Evolutionary conservation across 768 basidiomycete species (phyloP), one percentile per base, ranked within the genome.

Genomic region (Chlorophyllum brunneum): DNA sequence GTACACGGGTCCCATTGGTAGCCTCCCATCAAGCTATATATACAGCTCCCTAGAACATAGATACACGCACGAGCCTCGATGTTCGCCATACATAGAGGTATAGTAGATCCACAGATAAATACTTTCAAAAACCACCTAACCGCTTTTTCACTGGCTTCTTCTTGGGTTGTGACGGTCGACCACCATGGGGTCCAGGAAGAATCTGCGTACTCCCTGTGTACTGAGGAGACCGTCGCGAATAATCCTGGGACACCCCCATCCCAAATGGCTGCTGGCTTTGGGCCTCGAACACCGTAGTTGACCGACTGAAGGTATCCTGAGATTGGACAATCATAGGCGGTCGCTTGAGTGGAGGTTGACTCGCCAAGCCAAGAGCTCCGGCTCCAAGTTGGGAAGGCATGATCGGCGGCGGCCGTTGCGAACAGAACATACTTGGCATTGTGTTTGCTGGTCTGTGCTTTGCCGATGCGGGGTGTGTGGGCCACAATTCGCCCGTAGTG

Each of bases 101-200:
- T 40, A 38, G 37, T 7, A 7, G 18, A 7, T 18, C 26, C 7
- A 41, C 22, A 26, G 15, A 40, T 11, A 22, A n/a, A 26, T 29
- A 47, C 23, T n/a, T n/a, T 78, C 66, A 92, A 63, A 92, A 92
- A 6, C 90, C 90, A 8, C 86, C 87, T 36, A 89, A 38, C 20
- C 88, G 73, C 67, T 85, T 91, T 72, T 84, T 88, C 18, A 56
- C 63, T 23, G 66, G 51, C 63, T 82, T 85, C 70, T 83, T 84
- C 68, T 79, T 87, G 11, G 59, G 58, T 13, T 13, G 13, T 4
- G 54, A 53, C 22, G 75, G 76, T 34, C 86, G 76, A 20, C 86
- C 86, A 29, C 88, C 89, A 66, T 82, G 81, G 0, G 75, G 79
- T 2, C 90, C 89, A 3, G 88, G 80, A 8, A 88, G 64, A 5